Conservation (phyloP, 805 yeast species). For the Schizosaccharomyces pombe region DNA sequence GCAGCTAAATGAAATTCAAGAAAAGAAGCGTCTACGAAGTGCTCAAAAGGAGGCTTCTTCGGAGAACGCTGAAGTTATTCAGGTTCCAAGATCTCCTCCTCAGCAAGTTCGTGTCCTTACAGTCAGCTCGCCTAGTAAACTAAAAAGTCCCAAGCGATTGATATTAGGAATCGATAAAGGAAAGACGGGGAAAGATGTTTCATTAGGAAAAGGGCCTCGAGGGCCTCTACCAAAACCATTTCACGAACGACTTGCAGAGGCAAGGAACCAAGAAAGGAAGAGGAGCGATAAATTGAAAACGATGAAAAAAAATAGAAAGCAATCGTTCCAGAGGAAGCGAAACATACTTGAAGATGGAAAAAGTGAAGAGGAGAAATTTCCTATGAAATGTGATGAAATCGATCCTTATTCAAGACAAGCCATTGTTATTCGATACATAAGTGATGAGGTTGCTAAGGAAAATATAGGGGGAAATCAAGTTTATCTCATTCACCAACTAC, state of each 20-base stretch:
- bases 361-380: background rate
- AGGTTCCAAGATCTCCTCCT: background rate
- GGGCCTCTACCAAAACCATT: background rate
- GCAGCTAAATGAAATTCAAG: background rate
- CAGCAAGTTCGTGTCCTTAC: background rate
- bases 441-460: slow-evolving; percentile 16
- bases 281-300: background rate
- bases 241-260: background rate
- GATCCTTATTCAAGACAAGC: slow-evolving; percentile 8
- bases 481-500: slow-evolving; percentile 32
- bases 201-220: background rate
- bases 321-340: background rate
- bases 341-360: no score
- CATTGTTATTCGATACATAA: slow-evolving; percentile 26
- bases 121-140: background rate
- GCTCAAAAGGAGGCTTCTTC: background rate
- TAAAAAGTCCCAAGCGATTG: slow-evolving; percentile 9
- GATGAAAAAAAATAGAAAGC: background rate
- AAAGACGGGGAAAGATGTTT: slow-evolving; percentile 10
- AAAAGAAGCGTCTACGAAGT: background rate
- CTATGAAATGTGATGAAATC: background rate
- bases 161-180: slow-evolving; percentile 12
- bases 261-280: background rate
- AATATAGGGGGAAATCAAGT: slow-evolving; percentile 29
- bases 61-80: background rate